These are phyloP conservation scores for Mycosphaerella sp. DNA, from an alignment of 2,329 filamentous ascomycete genomes.

Conservation along the genomic window DNA sequence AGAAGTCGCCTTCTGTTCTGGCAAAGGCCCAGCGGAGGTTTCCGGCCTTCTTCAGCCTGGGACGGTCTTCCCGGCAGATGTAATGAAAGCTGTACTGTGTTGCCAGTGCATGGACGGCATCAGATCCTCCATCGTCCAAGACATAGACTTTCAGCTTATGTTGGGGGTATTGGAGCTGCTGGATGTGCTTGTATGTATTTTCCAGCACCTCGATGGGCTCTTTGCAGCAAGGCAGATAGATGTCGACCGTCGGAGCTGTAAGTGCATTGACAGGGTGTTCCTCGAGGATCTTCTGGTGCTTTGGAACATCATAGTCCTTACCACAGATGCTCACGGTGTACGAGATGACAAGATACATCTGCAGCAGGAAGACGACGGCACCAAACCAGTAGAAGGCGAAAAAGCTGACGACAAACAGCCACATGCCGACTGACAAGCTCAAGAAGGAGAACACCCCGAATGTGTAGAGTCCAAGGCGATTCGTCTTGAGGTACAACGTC, in stretches of 20 bases:
- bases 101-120: slow-evolving; percentile 32
- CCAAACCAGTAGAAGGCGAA: slow-evolving; percentile 33
- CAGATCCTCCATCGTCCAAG: slow-evolving; percentile 38
- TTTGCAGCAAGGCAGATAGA: slow-evolving; percentile 41
- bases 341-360: slow-evolving; percentile 40
- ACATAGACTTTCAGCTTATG: slow-evolving; percentile 37
- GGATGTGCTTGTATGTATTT: slow-evolving; percentile 37
- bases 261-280: slow-evolving; percentile 33
- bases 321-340: slow-evolving; percentile 40
- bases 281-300: slow-evolving; percentile 32
- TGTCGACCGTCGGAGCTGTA: slow-evolving; percentile 38
- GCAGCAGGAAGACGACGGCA: slow-evolving; percentile 37
- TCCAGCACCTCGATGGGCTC: slow-evolving; percentile 40
- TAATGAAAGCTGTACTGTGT: slow-evolving; percentile 37
- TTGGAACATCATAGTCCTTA: slow-evolving; percentile 37
- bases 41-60: slow-evolving; percentile 40
- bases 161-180: slow-evolving; percentile 36
- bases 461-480: slow-evolving; percentile 38
- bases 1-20: slow-evolving; percentile 38
- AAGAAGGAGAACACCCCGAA: slow-evolving; percentile 40
- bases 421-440: slow-evolving; percentile 40
- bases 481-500: slow-evolving; percentile 37
- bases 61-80: slow-evolving; percentile 39
- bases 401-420: slow-evolving; percentile 38
- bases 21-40: slow-evolving; percentile 41